Evolutionary conservation across 371 early-diverging fungal genomes (phyloP).

Genomic region (Lichtheimia corymbifera): DNA sequence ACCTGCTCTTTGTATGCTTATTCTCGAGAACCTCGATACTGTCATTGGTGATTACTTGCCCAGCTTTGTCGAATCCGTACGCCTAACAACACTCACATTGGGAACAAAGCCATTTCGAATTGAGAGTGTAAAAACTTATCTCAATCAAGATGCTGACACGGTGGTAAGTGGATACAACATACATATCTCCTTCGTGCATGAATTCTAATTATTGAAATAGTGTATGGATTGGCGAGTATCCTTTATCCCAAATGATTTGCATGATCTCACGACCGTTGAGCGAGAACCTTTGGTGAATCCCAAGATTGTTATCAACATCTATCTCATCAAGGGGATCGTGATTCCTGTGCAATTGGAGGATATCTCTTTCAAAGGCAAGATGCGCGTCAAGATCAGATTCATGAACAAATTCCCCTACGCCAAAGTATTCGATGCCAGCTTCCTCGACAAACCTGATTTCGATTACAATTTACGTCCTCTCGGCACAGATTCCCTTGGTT

Average conservation of each 20-base stretch:
- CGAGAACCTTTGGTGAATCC: conserved; percentile 76
- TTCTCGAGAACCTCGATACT: conserved; percentile 73
- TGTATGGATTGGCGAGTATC: conserved; percentile 93
- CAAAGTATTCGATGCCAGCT: conserved; percentile 81
- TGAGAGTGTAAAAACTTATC: conserved; percentile 80
- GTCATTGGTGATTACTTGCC: conserved; percentile 82
- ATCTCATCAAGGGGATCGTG: conserved; percentile 89
- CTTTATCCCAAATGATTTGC: conserved; percentile 82
- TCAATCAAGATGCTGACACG: conserved; percentile 76
- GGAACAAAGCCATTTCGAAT: conserved; percentile 95
- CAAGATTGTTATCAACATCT: conserved; percentile 90
- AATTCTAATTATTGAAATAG: conserved; percentile 26
- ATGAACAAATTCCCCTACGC: conserved; percentile 89
- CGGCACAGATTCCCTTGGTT: conserved; percentile 84
- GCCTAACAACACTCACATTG: conserved; percentile 92
- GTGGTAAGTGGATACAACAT: conserved; percentile 54
- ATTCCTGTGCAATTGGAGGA: conserved; percentile 93
- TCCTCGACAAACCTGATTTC: conserved; percentile 87
- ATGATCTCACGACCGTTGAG: conserved; percentile 65
- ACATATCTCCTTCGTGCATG: not conserved
- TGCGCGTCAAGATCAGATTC: conserved; percentile 80
- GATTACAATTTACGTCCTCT: conserved; percentile 94
- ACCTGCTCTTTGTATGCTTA: conserved; percentile 80
- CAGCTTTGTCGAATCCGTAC: conserved; percentile 85
- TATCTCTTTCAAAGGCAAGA: conserved; percentile 84